phyloP scores from a whole-genome alignment of 2,329 filamentous ascomycete genomes.

The Hymenoscyphus infarciens region DNA sequence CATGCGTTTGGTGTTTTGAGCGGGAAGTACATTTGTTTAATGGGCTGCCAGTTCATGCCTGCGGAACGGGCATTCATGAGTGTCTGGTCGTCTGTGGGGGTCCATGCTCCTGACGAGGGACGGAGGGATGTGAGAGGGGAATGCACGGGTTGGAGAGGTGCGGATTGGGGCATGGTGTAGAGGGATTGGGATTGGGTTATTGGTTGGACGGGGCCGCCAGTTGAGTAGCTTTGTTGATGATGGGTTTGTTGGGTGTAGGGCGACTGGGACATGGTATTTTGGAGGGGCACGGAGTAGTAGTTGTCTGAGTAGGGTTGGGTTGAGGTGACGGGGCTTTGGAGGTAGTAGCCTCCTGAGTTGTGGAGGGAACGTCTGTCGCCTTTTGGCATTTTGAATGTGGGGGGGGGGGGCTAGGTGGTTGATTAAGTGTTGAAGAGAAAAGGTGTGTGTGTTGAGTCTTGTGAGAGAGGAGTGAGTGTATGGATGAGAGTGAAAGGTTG shows the following conservation, averaged over 20 bases:
- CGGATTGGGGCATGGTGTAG: constrained; percentile 7
- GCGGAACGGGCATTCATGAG: constrained; percentile 68
- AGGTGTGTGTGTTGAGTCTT: constrained; percentile 9
- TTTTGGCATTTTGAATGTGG: constrained; percentile 30
- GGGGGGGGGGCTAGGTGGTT: constrained; percentile 7
- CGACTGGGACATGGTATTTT: constrained; percentile 18
- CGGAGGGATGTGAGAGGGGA: constrained; percentile 36
- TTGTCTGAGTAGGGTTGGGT: constrained; percentile 23
- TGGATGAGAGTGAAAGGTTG: not conserved
- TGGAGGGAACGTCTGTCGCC: constrained; percentile 21
- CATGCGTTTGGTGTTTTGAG: constrained; percentile 69
- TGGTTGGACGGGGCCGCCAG: constrained; percentile 24
- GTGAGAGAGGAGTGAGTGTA: constrained; percentile 6
- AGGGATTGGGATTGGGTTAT: constrained; percentile 7
- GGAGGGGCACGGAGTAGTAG: constrained; percentile 15
- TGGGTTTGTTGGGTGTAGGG: constrained; percentile 9
- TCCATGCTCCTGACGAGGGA: constrained; percentile 67
- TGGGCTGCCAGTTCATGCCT: constrained; percentile 80
- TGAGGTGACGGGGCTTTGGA: constrained; percentile 22
- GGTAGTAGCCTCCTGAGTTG: constrained; percentile 29
- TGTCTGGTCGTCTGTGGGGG: constrained; percentile 67
- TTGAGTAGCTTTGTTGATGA: constrained; percentile 17
- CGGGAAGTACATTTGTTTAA: constrained; percentile 72
- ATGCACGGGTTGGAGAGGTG: constrained; percentile 16
- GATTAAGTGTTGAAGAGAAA: constrained; percentile 5